Evolutionary conservation across 306 rosid species (phyloP), one percentile per base, ranked within the genome.

Genomic region (Begonia peltatifolia): DNA sequence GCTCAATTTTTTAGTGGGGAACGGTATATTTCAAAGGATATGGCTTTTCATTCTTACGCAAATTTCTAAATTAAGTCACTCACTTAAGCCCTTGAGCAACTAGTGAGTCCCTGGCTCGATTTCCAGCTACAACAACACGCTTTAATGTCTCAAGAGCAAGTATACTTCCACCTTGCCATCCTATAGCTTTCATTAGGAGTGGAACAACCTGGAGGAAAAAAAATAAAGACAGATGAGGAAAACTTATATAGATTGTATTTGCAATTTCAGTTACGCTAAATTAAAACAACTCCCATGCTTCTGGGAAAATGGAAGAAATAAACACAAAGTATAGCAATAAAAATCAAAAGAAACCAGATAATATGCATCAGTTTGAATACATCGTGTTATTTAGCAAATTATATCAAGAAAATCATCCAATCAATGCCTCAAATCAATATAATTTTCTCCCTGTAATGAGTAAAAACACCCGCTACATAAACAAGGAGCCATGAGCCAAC

Each of bases 141-240:
- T 90, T 90, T 48, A 90, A 75, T 50, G 99, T 90, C 81, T 90
- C 99, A 35, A 90, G 95, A 64, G 95, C 95, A 60, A 90, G 75
- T 72, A 90, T 86, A 77, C 95, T 86, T 75, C 99, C 99, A 25
- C 99, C 94, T 71, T 80, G 95, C 99, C 99, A 90, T 63, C 99
- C 99, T 65, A 90, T 86, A 56, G 99, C 99, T 72, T 90, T 90
- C 99, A 90, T 86, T 42, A 90, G 77, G 51, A 90, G 79, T 12
- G 99, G 99, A 73, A 90, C 99, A 16, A 90, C 99, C 99, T 90
- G 74, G 57, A 69, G 60, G 58, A 63, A 63, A 41, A 63, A 55
- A 50, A 16, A 53, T 50, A 63, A 51, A 12, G 46, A 38, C 30
- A 50, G 25, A 41, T 49, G 44, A 12, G n/a, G 11, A 9, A 44